phyloP scores from a whole-genome alignment of 1,284 basidiomycete genomes.

The Trametes versicolor region DNA sequence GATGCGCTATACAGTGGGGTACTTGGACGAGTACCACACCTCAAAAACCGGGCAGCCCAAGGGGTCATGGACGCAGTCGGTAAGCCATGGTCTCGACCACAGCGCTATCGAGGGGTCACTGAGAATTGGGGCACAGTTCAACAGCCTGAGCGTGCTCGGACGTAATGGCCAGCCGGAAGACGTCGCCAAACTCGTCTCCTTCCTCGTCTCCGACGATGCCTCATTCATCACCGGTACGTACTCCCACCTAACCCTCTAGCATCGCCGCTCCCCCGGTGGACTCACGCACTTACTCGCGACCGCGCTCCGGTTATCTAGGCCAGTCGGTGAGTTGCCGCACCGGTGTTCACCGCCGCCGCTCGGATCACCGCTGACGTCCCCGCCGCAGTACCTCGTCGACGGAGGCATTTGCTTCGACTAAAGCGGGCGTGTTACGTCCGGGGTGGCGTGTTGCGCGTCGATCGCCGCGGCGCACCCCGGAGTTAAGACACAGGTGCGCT shows the following conservation, averaged over 20 bases:
- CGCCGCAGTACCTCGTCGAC: constrained; percentile 26
- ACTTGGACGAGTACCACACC: constrained; percentile 32
- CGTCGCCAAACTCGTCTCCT: constrained; percentile 50
- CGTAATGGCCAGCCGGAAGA: constrained; percentile 44
- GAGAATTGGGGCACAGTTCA: constrained; percentile 5
- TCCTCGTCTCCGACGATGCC: constrained; percentile 46
- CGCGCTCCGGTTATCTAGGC: constrained; percentile 5
- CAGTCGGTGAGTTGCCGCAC: constrained; percentile 21
- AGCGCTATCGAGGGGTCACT: too few species aligned
- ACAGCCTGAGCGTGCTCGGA: constrained; percentile 28
- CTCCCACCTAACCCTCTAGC: too few species aligned
- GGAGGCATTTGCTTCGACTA: constrained; percentile 30
- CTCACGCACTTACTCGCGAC: too few species aligned
- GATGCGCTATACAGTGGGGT: constrained; percentile 13
- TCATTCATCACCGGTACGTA: constrained; percentile 47
- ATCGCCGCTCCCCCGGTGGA: background rate
- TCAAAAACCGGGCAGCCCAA: constrained; percentile 48
- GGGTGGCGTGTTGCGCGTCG: background rate
- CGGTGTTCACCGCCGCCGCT: background rate
- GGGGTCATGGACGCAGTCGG: constrained; percentile 55
- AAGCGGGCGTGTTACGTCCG: background rate
- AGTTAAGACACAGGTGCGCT: background rate
- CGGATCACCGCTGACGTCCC: background rate
- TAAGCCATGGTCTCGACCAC: constrained; percentile 36
- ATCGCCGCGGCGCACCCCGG: background rate